phyloP scores from a whole-genome alignment of 2,329 filamentous ascomycete species.

The Dactylellina cionopaga region DNA sequence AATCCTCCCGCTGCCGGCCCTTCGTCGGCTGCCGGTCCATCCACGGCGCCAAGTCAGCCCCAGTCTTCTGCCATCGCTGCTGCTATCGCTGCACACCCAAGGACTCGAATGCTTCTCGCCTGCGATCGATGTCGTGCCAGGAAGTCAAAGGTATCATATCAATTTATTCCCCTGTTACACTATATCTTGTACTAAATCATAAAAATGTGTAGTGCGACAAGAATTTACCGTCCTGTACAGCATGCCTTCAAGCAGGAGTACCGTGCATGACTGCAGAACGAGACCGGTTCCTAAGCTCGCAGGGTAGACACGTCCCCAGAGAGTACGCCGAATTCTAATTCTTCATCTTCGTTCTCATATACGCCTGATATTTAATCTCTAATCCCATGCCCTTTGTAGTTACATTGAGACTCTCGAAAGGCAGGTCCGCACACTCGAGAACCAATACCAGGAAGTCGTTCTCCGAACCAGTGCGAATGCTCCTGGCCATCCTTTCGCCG shows the following conservation, averaged over 20 bases:
- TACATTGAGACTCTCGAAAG: conserved; percentile 36
- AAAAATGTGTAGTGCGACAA: conserved; percentile 30
- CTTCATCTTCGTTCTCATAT: neutral
- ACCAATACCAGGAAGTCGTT: conserved; percentile 28
- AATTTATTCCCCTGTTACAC: neutral
- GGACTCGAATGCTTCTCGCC: conserved; percentile 47
- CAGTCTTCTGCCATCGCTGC: neutral
- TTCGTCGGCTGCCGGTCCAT: neutral
- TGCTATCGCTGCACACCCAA: neutral
- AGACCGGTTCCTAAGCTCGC: conserved; percentile 28
- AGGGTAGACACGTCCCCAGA: conserved; percentile 29
- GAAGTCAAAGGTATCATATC: conserved; percentile 32
- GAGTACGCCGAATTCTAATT: conserved; percentile 12
- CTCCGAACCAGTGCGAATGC: conserved; percentile 2
- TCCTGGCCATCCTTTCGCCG: conserved; percentile 1
- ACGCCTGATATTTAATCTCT: neutral
- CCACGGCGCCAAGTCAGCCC: neutral
- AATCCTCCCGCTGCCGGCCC: neutral
- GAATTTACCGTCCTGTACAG: conserved; percentile 41
- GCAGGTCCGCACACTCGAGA: conserved; percentile 21
- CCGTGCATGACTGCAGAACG: conserved; percentile 48
- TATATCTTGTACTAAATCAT: neutral
- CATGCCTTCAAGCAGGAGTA: conserved; percentile 40
- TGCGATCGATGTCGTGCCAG: conserved; percentile 45
- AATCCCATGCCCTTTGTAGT: conserved; percentile 3